phyloP scores from a whole-genome alignment of 108 stramenopile genomes.

The Skeletonema costatum region DNA sequence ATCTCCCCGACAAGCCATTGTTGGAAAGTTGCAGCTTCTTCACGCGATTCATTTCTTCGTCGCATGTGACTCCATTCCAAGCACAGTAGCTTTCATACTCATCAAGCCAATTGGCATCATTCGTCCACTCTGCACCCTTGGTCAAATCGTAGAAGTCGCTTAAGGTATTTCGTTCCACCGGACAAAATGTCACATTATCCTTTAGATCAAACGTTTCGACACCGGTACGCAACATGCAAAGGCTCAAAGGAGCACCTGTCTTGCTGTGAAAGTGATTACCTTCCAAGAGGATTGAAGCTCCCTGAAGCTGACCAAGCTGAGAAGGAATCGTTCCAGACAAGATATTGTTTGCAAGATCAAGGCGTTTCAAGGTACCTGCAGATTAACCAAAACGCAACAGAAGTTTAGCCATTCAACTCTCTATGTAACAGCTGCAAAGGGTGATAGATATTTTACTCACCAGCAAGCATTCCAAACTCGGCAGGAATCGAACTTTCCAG shows the following conservation, averaged over 20 bases:
- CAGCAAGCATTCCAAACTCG: not conserved
- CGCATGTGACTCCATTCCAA: conserved; percentile 3
- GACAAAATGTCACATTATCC: not conserved
- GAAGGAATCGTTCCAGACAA: not conserved
- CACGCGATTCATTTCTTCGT: not conserved
- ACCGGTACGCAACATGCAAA: not conserved
- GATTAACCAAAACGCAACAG: not conserved
- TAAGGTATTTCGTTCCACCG: not conserved
- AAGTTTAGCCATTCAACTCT: not conserved
- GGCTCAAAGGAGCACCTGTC: not conserved
- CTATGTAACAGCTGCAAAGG: no score
- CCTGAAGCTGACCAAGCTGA: not conserved
- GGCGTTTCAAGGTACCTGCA: conserved; percentile 4
- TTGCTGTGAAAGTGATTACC: not conserved
- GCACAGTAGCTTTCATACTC: not conserved
- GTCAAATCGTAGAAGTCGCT: not conserved
- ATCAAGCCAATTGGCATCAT: not conserved
- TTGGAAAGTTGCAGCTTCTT: conserved; percentile 12
- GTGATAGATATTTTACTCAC: no score
- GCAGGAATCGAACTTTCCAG: not conserved
- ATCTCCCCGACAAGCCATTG: conserved; percentile 45
- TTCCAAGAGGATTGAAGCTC: not conserved
- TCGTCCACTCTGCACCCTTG: not conserved
- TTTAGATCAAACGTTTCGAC: conserved; percentile 8
- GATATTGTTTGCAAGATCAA: not conserved